Conservation (phyloP, 352 stramenopile species). For the Aphanomyces stellatus region DNA sequence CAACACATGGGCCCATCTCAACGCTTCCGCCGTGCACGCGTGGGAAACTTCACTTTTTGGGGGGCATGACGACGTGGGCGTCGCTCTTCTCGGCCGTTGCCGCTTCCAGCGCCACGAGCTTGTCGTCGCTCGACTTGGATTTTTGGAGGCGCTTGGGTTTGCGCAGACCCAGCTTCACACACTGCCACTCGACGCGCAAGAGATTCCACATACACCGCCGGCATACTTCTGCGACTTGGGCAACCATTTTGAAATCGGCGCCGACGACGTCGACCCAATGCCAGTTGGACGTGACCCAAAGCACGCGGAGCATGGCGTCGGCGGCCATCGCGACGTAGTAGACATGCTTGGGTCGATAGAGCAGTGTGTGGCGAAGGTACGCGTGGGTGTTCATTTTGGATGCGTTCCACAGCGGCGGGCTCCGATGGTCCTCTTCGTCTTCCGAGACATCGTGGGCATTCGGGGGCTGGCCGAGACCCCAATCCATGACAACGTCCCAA, state of each 20-base stretch:
- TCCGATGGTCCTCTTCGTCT: conserved; percentile 23
- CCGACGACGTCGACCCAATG: conserved; percentile 55
- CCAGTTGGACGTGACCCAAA: conserved; percentile 91
- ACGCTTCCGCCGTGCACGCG: not conserved
- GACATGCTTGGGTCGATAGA: conserved; percentile 43
- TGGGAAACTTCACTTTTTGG: too few relatives aligned
- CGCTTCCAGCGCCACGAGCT: not conserved
- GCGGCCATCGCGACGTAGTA: conserved; percentile 91
- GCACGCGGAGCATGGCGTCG: conserved; percentile 91
- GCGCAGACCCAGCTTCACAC: conserved; percentile 53
- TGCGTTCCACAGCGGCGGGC: conserved; percentile 1
- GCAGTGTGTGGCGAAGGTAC: conserved; percentile 60
- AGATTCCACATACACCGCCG: conserved; percentile 91
- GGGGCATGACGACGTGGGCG: not conserved
- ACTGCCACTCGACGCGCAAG: conserved; percentile 90
- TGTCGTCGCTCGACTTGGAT: conserved; percentile 3
- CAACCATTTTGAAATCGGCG: conserved; percentile 73
- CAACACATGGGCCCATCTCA: conserved; percentile 1
- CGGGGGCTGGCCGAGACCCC: conserved; percentile 78
- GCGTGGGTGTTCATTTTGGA: not conserved
- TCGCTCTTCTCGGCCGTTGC: not conserved
- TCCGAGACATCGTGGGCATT: not conserved
- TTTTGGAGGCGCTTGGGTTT: not conserved
- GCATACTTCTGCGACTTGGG: conserved; percentile 87
- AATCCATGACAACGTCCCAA: conserved; percentile 98